phyloP scores from a whole-genome alignment of 345 rosid genomes.

The Barbarea vulgaris region DNA sequence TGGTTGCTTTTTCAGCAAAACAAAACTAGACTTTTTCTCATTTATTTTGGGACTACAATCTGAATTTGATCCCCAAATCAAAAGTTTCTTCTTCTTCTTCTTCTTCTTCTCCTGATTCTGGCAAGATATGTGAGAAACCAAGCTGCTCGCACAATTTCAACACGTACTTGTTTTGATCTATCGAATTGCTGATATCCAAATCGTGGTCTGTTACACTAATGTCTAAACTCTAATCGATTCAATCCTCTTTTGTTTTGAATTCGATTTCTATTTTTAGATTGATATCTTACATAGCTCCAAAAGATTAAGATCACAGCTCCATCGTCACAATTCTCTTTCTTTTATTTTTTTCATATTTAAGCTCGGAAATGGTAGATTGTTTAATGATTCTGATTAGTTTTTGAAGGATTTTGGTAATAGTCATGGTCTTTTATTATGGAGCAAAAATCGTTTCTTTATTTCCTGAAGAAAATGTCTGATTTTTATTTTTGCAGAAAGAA shows the following conservation, averaged over 20 bases:
- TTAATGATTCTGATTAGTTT: not conserved
- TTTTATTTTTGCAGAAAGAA: slow-evolving; percentile 38
- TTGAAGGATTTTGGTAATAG: not conserved
- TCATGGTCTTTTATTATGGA: not conserved
- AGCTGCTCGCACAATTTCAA: not conserved
- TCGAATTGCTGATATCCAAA: not conserved
- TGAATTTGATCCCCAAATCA: slow-evolving; percentile 4
- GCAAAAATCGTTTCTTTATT: not conserved
- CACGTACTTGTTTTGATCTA: slow-evolving; percentile 11
- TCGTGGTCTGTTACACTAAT: not conserved
- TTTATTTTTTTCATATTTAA: not conserved
- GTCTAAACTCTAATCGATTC: not conserved
- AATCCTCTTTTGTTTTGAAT: not conserved
- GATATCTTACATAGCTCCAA: not conserved
- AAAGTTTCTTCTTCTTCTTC: not conserved
- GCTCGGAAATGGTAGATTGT: not conserved
- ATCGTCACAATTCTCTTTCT: not conserved
- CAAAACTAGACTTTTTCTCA: slow-evolving; percentile 32
- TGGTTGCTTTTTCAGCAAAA: not conserved
- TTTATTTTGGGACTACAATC: not conserved
- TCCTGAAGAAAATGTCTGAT: not conserved
- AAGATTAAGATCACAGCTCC: slow-evolving; percentile 26
- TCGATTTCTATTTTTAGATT: slow-evolving; percentile 8
- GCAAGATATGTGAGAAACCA: slow-evolving; percentile 27
- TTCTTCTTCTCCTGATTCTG: not conserved